Percentiles rank a stretch among this genome's conserved stretches.
phyloP scores from a whole-genome alignment of 2,329 filamentous ascomycete species.

The Cephalotrichum gorgonifer region DNA sequence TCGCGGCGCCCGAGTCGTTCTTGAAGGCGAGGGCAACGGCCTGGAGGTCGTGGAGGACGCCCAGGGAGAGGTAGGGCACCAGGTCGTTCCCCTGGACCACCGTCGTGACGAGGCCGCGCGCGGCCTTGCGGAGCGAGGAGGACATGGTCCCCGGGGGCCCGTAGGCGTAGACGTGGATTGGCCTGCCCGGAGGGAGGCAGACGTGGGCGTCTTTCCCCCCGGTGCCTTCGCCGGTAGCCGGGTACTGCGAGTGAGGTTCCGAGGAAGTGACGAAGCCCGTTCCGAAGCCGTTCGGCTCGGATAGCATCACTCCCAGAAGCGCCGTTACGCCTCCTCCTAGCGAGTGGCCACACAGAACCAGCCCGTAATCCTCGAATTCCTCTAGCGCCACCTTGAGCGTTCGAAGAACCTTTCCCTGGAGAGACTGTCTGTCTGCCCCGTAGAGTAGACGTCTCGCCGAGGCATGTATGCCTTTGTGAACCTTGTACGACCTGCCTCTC shows the following conservation, averaged over 20 bases:
- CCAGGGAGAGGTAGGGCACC: constrained; percentile 63
- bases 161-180: constrained; percentile 72
- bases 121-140: constrained; percentile 56
- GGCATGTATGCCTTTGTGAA: constrained; percentile 66
- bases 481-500: constrained; percentile 55
- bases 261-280: constrained; percentile 54
- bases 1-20: constrained; percentile 56
- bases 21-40: constrained; percentile 64
- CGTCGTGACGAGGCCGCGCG: constrained; percentile 64
- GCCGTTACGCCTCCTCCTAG: constrained; percentile 61
- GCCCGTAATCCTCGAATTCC: constrained; percentile 57
- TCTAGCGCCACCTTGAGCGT: constrained; percentile 56
- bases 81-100: constrained; percentile 64
- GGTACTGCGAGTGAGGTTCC: constrained; percentile 30
- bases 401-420: constrained; percentile 54
- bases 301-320: constrained; percentile 59
- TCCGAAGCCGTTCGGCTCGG: constrained; percentile 35
- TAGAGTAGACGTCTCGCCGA: constrained; percentile 59
- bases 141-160: constrained; percentile 67
- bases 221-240: constrained; percentile 18
- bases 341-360: constrained; percentile 60
- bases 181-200: constrained; percentile 54
- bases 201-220: constrained; percentile 20
- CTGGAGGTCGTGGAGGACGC: constrained; percentile 65
- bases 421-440: constrained; percentile 55